phyloP scores from a whole-genome alignment of 371 early-diverging fungal species.

The Mortierella sp. region DNA sequence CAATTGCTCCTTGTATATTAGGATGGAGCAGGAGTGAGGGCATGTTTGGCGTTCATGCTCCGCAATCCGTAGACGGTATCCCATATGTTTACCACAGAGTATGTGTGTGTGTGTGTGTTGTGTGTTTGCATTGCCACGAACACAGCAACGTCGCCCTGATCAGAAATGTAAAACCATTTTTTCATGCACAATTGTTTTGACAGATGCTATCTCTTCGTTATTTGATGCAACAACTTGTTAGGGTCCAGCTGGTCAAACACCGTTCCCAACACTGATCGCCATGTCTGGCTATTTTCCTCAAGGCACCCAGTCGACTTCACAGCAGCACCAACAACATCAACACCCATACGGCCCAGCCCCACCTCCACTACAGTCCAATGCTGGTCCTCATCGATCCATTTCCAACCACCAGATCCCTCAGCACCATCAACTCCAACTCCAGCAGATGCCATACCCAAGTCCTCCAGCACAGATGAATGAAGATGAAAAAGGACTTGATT shows the following conservation, averaged over 20 bases:
- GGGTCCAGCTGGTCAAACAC: conserved; percentile 55
- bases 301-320: neutral
- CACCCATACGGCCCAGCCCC: neutral
- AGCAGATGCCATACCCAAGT: conserved; percentile 8
- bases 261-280: conserved; percentile 43
- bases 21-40: conserved; percentile 8
- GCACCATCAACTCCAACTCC: neutral
- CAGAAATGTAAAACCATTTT: neutral
- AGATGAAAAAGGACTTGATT: neutral
- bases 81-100: conserved; percentile 45
- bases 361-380: neutral
- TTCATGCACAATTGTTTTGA: too few relatives aligned
- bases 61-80: conserved; percentile 25
- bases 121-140: neutral
- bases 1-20: neutral
- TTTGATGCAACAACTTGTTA: neutral
- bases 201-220: neutral
- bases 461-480: neutral
- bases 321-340: conserved; percentile 1
- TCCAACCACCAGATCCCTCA: neutral
- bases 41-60: conserved; percentile 12
- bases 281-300: conserved; percentile 37
- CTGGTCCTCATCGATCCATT: neutral
- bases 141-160: neutral
- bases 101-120: neutral